These are phyloP conservation scores for Ascocoryne sarcoides DNA, from an alignment of 2,329 filamentous ascomycete species.

Conservation along the genomic window DNA sequence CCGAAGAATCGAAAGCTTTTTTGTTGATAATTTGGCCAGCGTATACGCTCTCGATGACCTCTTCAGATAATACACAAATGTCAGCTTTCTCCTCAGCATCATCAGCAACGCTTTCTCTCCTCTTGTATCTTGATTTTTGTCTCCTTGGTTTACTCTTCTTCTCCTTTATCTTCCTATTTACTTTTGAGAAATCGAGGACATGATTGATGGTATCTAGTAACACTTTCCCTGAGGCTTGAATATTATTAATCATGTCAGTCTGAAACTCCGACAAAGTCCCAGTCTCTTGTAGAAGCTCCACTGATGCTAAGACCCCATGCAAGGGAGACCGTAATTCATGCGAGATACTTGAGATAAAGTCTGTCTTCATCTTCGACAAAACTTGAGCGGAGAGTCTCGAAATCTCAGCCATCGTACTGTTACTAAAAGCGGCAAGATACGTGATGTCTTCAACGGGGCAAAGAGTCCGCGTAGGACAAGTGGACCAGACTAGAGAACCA, in stretches of 20 bases:
- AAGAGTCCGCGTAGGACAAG: constrained; percentile 35
- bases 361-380: constrained; percentile 32
- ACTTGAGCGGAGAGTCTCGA: constrained; percentile 38
- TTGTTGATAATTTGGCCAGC: constrained; percentile 22
- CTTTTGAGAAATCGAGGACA: constrained; percentile 45
- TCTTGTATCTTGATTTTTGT: constrained; percentile 5
- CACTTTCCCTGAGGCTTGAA: constrained; percentile 42
- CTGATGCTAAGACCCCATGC: constrained; percentile 48
- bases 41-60: constrained; percentile 27
- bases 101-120: constrained; percentile 11
- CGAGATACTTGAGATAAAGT: constrained; percentile 50
- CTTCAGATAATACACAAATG: constrained; percentile 23
- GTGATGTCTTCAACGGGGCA: constrained; percentile 40
- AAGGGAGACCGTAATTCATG: constrained; percentile 54
- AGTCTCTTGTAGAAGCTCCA: constrained; percentile 46
- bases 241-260: constrained; percentile 37
- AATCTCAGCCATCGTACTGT: constrained; percentile 48
- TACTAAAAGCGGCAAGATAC: constrained; percentile 42
- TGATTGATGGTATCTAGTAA: constrained; percentile 46
- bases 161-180: constrained; percentile 33
- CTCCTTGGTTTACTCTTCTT: constrained; percentile 15
- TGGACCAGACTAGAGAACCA: constrained; percentile 42
- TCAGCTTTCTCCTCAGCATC: constrained; percentile 19
- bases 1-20: constrained; percentile 18
- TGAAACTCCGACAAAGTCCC: constrained; percentile 36